phyloP scores from a whole-genome alignment of 352 stramenopile species.

The Albugo laibachii region DNA sequence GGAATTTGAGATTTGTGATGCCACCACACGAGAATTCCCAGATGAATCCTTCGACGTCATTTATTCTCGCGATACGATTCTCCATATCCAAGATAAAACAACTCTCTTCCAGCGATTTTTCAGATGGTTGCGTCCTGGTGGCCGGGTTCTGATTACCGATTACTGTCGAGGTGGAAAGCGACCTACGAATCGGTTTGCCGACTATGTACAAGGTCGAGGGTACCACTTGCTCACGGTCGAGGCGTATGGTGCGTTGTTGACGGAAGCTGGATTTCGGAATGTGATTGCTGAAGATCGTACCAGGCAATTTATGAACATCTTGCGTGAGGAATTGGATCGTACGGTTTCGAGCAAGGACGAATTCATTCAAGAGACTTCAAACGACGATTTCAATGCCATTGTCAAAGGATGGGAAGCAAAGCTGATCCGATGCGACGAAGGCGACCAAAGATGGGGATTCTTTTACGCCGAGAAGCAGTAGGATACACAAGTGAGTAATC shows the following conservation, averaged over 20 bases:
- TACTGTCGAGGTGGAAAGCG: conserved; percentile 45
- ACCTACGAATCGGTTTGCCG: conserved; percentile 23
- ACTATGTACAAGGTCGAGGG: conserved; percentile 34
- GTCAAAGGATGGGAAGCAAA: conserved; percentile 49
- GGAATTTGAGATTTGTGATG: conserved; percentile 56
- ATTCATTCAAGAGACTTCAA: conserved; percentile 44
- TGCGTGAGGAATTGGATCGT: conserved; percentile 37
- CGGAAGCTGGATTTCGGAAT: conserved; percentile 24
- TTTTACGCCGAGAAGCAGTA: conserved; percentile 35
- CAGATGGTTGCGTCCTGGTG: conserved; percentile 39
- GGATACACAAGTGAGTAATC: no score
- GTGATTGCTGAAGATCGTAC: conserved; percentile 45
- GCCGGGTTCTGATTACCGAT: conserved; percentile 41
- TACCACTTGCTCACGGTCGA: conserved; percentile 42
- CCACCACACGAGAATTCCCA: conserved; percentile 30
- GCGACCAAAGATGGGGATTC: conserved; percentile 61
- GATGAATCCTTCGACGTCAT: conserved; percentile 44
- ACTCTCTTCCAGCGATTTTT: conserved; percentile 43
- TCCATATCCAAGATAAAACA: conserved; percentile 46
- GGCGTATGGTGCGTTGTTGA: conserved; percentile 31
- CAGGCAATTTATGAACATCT: conserved; percentile 35
- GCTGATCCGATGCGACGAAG: conserved; percentile 35
- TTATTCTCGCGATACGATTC: conserved; percentile 59
- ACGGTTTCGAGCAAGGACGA: conserved; percentile 35
- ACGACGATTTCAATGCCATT: conserved; percentile 43